Evolutionary conservation across 1,139 yeast species (phyloP).

Genomic region (Blastobotrys persicus): DNA sequence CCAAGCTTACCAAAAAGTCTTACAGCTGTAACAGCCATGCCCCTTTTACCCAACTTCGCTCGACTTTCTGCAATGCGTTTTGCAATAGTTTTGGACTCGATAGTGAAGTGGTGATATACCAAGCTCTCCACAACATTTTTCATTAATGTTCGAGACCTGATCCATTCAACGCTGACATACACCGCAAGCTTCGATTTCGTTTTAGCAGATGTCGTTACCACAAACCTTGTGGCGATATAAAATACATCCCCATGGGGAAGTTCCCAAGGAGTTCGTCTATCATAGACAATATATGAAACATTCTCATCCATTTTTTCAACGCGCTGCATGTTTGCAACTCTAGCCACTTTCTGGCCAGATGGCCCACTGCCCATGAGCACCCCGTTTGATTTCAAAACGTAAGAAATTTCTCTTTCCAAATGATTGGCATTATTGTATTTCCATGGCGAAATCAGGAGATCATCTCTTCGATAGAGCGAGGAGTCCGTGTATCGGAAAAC

Average conservation of each 20-base stretch:
- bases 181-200: constrained; percentile 48
- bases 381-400: constrained; percentile 34
- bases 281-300: constrained; percentile 57
- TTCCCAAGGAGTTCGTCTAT: constrained; percentile 44
- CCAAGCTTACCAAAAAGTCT: constrained; percentile 60
- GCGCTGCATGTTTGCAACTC: constrained; percentile 32
- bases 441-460: constrained; percentile 31
- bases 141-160: constrained; percentile 27
- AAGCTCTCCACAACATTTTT: constrained; percentile 30
- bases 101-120: constrained; percentile 28
- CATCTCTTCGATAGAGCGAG: constrained; percentile 24
- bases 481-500: constrained; percentile 34
- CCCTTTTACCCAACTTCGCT: constrained; percentile 51
- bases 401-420: constrained; percentile 33
- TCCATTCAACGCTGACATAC: constrained; percentile 45
- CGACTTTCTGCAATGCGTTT: constrained; percentile 28
- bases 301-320: constrained; percentile 63
- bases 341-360: constrained; percentile 29
- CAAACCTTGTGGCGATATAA: constrained; percentile 47
- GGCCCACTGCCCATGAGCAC: constrained; percentile 22
- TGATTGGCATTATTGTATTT: constrained; percentile 22
- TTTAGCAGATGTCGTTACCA: constrained; percentile 52
- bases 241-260: constrained; percentile 57
- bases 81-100: constrained; percentile 31
- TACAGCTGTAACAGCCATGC: constrained; percentile 62